These are phyloP conservation scores for Lactarius quietus DNA, from an alignment of 768 basidiomycete species.

Conservation along the genomic window DNA sequence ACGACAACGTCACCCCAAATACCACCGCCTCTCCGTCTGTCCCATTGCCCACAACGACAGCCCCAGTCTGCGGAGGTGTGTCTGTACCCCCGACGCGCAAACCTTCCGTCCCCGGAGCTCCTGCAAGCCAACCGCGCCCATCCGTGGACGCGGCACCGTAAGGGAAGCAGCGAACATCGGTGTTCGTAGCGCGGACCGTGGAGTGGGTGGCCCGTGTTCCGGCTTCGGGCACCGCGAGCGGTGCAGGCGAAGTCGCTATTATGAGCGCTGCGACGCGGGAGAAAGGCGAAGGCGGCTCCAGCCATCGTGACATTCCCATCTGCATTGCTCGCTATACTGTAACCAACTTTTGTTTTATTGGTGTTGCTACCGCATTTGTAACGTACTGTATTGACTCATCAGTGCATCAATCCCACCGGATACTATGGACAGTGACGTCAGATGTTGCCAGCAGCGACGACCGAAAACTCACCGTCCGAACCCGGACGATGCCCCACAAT, in stretches of 20 bases:
- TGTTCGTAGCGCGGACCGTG: slow-evolving; percentile 21
- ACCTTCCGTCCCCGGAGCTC: slow-evolving; percentile 1
- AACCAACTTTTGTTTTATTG: too few species aligned
- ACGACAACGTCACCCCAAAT: slow-evolving; percentile 15
- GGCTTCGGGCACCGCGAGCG: too few species aligned
- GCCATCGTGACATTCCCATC: slow-evolving; percentile 33
- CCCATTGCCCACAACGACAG: slow-evolving; percentile 29
- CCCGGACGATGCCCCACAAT: too few species aligned
- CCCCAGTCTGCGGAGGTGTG: slow-evolving; percentile 19
- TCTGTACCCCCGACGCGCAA: not conserved
- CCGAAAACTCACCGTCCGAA: too few species aligned
- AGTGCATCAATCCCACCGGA: too few species aligned
- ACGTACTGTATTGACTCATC: too few species aligned
- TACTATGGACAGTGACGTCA: too few species aligned
- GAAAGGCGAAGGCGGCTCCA: slow-evolving; percentile 26
- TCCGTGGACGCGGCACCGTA: slow-evolving; percentile 22
- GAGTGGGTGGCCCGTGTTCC: slow-evolving; percentile 7
- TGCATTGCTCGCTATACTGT: too few species aligned
- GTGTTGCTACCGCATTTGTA: too few species aligned
- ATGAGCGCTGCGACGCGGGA: slow-evolving; percentile 26
- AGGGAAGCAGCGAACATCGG: slow-evolving; percentile 14
- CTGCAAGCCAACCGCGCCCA: slow-evolving; percentile 8
- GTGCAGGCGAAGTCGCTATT: slow-evolving; percentile 18
- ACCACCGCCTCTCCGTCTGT: slow-evolving; percentile 28
- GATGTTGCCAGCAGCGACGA: too few species aligned